Evolutionary conservation across 2,329 filamentous ascomycete species (phyloP).

Genomic region (Metarhizium humberi): DNA sequence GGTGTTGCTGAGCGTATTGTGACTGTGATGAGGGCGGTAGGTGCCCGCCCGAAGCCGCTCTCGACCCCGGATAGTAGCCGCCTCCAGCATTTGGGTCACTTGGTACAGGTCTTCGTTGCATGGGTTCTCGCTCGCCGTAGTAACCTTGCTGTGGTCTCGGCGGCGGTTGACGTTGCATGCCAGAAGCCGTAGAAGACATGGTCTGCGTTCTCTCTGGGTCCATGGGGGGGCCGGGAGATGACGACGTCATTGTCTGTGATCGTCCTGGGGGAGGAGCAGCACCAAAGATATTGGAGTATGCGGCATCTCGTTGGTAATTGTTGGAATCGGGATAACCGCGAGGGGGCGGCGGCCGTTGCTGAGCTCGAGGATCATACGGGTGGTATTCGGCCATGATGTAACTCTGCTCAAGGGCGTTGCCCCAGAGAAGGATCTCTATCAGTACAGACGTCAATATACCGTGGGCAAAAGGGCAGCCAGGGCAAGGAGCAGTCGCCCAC

Average conservation of each 20-base stretch:
- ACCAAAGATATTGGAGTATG: conserved; percentile 94
- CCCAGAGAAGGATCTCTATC: neutral
- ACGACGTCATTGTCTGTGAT: conserved; percentile 90
- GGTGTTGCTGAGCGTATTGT: conserved; percentile 37
- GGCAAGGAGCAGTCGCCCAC: neutral
- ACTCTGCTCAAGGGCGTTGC: neutral
- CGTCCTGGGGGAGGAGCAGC: conserved; percentile 75
- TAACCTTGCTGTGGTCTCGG: conserved; percentile 39
- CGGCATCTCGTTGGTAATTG: conserved; percentile 76
- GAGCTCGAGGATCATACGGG: conserved; percentile 37
- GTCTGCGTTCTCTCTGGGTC: conserved; percentile 66
- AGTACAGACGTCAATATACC: neutral
- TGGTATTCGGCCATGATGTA: conserved; percentile 49
- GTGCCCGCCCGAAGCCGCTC: conserved; percentile 41
- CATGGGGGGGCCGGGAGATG: conserved; percentile 42
- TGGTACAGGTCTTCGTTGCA: conserved; percentile 18
- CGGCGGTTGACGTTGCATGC: conserved; percentile 56
- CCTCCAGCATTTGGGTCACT: conserved; percentile 31
- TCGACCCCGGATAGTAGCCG: conserved; percentile 45
- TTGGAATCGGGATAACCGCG: conserved; percentile 41
- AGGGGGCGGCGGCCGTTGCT: conserved; percentile 28
- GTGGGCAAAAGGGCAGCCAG: neutral
- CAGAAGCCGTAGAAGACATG: conserved; percentile 49
- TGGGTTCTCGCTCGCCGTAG: conserved; percentile 23
- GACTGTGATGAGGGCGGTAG: conserved; percentile 28